Conservation (phyloP, 805 yeast species). For the Debaryomyces prosopidis region DNA sequence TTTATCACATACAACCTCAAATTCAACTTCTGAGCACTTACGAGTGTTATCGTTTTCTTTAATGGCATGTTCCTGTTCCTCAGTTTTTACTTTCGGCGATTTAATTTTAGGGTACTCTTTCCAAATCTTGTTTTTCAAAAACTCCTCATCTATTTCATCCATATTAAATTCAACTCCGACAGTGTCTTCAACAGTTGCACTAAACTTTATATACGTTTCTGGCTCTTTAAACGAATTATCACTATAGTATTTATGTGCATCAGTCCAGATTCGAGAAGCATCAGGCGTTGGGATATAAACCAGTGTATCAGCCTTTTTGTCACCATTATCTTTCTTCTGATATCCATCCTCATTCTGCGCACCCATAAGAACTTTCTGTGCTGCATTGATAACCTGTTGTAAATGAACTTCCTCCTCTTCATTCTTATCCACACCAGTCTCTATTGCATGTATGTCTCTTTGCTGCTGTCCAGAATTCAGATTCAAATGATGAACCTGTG, state of each 20-base stretch:
- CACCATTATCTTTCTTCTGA: constrained; percentile 31
- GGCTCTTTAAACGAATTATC: constrained; percentile 68
- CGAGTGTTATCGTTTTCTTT: constrained; percentile 16
- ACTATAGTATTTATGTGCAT: constrained; percentile 68
- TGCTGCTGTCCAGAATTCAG: constrained; percentile 63
- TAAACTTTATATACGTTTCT: constrained; percentile 77
- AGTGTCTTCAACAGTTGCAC: constrained; percentile 96
- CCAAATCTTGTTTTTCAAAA: constrained; percentile 46
- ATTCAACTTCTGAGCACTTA: constrained; percentile 75
- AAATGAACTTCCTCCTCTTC: constrained; percentile 97
- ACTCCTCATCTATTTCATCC: constrained; percentile 86
- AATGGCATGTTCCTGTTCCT: constrained; percentile 10
- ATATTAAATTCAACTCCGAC: constrained; percentile 81
- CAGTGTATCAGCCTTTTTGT: constrained; percentile 22
- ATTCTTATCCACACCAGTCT: constrained; percentile 96
- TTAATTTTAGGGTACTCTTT: constrained; percentile 29
- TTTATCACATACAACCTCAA: constrained; percentile 72
- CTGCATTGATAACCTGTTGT: constrained; percentile 84
- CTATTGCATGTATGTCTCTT: constrained; percentile 85
- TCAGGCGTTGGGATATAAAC: constrained; percentile 96
- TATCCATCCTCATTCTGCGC: constrained; percentile 38
- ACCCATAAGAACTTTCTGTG: constrained; percentile 58
- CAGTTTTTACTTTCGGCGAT: constrained; percentile 10
- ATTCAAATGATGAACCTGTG: constrained; percentile 42
- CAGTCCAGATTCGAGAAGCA: constrained; percentile 82